Conservation (phyloP, 1,284 basidiomycete genomes). For the Cryptococcus sp. region DNA sequence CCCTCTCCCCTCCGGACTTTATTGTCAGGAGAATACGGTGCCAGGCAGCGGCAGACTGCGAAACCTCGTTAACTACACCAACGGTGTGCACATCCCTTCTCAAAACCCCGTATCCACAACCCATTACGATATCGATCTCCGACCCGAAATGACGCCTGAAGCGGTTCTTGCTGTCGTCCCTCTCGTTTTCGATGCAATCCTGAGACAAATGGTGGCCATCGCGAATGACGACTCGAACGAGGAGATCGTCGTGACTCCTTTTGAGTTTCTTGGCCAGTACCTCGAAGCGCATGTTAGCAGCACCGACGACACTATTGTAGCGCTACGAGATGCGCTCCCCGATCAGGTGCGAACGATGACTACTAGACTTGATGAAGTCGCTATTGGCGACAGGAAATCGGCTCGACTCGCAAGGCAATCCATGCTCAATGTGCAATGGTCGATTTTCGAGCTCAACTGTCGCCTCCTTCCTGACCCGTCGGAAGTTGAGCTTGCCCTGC, state of each 20-base stretch:
- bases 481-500: neutral
- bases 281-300: neutral
- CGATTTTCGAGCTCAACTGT: slow-evolving; percentile 62
- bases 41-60: slow-evolving; percentile 29
- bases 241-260: slow-evolving; percentile 12
- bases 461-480: slow-evolving; percentile 33
- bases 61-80: slow-evolving; percentile 15
- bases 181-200: slow-evolving; percentile 31
- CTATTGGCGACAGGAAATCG: slow-evolving; percentile 8
- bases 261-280: slow-evolving; percentile 30
- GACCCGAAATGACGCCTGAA: slow-evolving; percentile 21
- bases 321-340: neutral
- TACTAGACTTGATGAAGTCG: slow-evolving; percentile 20
- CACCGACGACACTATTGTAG: slow-evolving; percentile 1
- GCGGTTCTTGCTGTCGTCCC: slow-evolving; percentile 28
- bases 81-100: neutral
- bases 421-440: slow-evolving; percentile 62
- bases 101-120: neutral
- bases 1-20: slow-evolving; percentile 48
- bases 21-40: slow-evolving; percentile 24
- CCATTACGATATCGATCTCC: slow-evolving; percentile 25
- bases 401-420: slow-evolving; percentile 15
- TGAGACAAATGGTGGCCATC: slow-evolving; percentile 15
- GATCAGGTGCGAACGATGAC: slow-evolving; percentile 7
- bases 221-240: slow-evolving; percentile 16